These are phyloP conservation scores for Phlegmacium glaucopus DNA, from an alignment of 768 basidiomycete genomes.

Conservation along the genomic window DNA sequence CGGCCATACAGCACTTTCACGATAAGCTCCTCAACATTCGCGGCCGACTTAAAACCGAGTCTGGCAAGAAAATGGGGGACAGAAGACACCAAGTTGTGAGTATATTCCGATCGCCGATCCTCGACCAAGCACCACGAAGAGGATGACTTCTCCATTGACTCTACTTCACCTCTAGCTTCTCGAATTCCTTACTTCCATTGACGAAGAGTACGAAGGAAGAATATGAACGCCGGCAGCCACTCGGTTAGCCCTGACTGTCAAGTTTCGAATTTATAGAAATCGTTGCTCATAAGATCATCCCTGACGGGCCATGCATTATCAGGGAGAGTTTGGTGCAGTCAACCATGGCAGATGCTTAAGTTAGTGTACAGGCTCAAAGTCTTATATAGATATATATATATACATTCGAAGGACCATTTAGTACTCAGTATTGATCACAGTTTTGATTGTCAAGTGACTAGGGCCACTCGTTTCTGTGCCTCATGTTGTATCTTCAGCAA, in stretches of 20 bases:
- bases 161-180: slow-evolving; percentile 47
- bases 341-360: too few relatives aligned
- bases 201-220: slow-evolving; percentile 43
- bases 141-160: background rate
- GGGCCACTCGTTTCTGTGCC: too few relatives aligned
- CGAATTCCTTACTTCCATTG: slow-evolving; percentile 55
- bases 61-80: slow-evolving; percentile 64
- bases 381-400: too few relatives aligned
- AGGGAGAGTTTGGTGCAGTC: too few relatives aligned
- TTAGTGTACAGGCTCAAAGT: too few relatives aligned
- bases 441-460: too few relatives aligned
- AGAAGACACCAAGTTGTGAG: slow-evolving; percentile 69
- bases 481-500: too few relatives aligned
- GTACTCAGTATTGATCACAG: too few relatives aligned
- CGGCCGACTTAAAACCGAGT: slow-evolving; percentile 72
- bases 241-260: too few relatives aligned
- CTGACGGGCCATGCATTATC: too few relatives aligned
- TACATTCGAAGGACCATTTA: too few relatives aligned
- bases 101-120: slow-evolving; percentile 1
- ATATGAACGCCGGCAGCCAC: slow-evolving; percentile 3
- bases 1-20: slow-evolving; percentile 80
- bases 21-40: slow-evolving; percentile 80
- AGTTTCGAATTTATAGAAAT: background rate
- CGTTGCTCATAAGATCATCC: too few relatives aligned
- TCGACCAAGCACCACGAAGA: background rate